Evolutionary conservation across 495 filamentous ascomycete species (phyloP), one percentile per base, ranked within the genome.

Genomic region (Oidiodendron maius): DNA sequence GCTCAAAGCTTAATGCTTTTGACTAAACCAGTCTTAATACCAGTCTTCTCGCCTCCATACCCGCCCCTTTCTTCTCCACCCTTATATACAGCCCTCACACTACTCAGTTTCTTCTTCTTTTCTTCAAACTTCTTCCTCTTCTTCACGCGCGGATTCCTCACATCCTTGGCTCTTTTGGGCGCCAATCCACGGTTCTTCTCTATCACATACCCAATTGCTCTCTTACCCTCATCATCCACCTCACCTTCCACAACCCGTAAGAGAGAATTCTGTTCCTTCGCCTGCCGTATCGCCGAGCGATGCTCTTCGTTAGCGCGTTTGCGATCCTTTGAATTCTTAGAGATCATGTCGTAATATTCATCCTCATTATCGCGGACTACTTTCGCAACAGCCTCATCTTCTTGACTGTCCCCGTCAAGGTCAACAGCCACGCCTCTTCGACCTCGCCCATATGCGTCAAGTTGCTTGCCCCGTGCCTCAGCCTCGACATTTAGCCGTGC

Each of bases 161-260:
- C 81, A 45, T 93, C 87, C 78, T 97, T 96, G 77, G 82, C 94
- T 44, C 93, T 75, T 61, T 86, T 79, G 42, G 91, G 86, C 55
- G 87, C 81, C 54, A 98, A 71, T 25, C 94, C 93, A 75, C 95
- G 96, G 66, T 98, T 98, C 80, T 96, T 95, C 75, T 89, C 74
- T 61, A 98, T 97, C 62, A 81, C 76, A 68, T 95, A 97, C 5
- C 77, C 82, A 64, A 97, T 93, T 59, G 85, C 83, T 39, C 94
- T 76, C 71, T 95, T 95, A 42, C 89, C 91, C 57, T 91, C 87
- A 11, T 76, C 69, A 17, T 72, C 72, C 39, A 91, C 65, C 53
- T 83, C 80, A n/a, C 74, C 71, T 46, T 77, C 68, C 1, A 81
- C 68, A 16, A 90, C 81, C 1, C 74, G 70, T 20, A 56, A 47